Conservation (phyloP, 148 eudicot genomes). For the Spergularia marina region DNA sequence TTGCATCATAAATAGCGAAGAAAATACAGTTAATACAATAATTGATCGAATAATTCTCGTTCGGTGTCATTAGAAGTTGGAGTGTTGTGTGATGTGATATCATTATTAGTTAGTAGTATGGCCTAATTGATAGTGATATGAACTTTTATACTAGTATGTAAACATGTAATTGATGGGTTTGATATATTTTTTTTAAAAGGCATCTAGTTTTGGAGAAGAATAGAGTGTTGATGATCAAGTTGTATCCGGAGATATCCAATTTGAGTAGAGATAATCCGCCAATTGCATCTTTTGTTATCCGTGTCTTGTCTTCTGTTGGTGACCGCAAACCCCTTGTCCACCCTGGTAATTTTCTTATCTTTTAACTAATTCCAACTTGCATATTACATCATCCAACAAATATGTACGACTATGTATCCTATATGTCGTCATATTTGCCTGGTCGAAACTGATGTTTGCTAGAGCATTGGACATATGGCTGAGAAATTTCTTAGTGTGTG, state of each 20-base stretch:
- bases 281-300: slow-evolving; percentile 73
- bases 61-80: too few species aligned
- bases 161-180: background rate
- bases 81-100: background rate
- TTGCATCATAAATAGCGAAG: background rate
- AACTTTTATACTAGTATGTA: background rate
- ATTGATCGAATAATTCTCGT: too few species aligned
- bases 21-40: too few species aligned
- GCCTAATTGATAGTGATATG: background rate
- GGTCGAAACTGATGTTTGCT: too few species aligned
- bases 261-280: slow-evolving; percentile 68
- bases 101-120: too few species aligned
- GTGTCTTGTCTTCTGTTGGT: slow-evolving; percentile 50
- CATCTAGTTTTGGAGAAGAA: slow-evolving; percentile 82
- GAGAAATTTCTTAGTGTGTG: too few species aligned
- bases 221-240: slow-evolving; percentile 51
- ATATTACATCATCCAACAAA: too few species aligned
- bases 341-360: slow-evolving; percentile 48
- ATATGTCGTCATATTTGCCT: too few species aligned
- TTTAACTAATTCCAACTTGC: background rate
- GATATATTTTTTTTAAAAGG: slow-evolving; percentile 31
- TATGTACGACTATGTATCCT: too few species aligned
- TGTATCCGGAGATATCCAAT: slow-evolving; percentile 71
- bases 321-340: slow-evolving; percentile 69
- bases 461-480: too few species aligned